Percentiles rank a stretch among this genome's conserved stretches.
Conservation (phyloP, 2,329 filamentous ascomycete genomes). For the Nemania bipapillata region DNA sequence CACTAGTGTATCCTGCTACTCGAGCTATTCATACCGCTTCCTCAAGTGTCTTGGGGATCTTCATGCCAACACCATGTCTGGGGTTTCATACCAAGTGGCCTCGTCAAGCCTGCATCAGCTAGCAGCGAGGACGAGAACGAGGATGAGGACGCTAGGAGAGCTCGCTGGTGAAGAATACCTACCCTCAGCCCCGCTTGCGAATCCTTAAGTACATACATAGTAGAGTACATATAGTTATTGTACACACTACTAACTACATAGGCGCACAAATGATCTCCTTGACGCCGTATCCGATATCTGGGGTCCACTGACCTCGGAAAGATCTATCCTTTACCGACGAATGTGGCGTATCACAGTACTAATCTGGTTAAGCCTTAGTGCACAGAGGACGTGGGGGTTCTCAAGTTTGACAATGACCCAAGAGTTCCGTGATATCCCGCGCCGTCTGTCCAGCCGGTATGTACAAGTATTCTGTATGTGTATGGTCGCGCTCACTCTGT, state of each 20-base stretch:
- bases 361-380: conserved; percentile 29
- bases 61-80: neutral
- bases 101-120: neutral
- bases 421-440: conserved; percentile 27
- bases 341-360: conserved; percentile 16
- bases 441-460: conserved; percentile 9
- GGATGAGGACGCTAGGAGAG: neutral
- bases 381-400: conserved; percentile 32
- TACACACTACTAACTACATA: conserved; percentile 1
- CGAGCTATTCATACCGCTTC: neutral
- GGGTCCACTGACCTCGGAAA: conserved; percentile 30
- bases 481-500: conserved; percentile 6
- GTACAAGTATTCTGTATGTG: too few relatives aligned
- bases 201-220: conserved; percentile 23
- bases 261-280: conserved; percentile 6
- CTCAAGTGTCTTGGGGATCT: neutral
- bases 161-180: conserved; percentile 4
- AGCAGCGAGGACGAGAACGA: too few relatives aligned
- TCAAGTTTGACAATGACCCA: conserved; percentile 9
- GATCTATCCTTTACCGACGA: conserved; percentile 33
- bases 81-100: neutral
- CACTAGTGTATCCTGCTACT: neutral
- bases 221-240: conserved; percentile 5
- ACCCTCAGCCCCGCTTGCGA: conserved; percentile 6
- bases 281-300: conserved; percentile 26